A percentile compares a stretch with the other conserved stretches of the same genome.
Evolutionary conservation across 306 rosid genomes (phyloP).

Genomic region (Prunus mongolica): DNA sequence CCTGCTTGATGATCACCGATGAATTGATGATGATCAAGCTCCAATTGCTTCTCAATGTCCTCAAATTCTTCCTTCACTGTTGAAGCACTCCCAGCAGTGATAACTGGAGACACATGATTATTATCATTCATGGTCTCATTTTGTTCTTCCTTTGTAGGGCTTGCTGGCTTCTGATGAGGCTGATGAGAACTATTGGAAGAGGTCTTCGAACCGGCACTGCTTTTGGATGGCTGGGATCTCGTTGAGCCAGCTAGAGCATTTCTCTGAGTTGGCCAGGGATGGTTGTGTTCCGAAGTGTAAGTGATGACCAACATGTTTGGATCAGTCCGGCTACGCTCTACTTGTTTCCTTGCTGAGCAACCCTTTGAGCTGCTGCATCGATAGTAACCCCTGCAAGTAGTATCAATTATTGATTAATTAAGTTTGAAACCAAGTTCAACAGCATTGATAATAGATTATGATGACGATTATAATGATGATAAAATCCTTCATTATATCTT

Average conservation of each 20-base stretch:
- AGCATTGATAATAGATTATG: not conserved
- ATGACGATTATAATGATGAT: not conserved
- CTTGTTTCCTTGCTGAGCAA: conserved; percentile 89
- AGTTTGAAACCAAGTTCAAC: not conserved
- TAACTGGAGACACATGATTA: conserved; percentile 28
- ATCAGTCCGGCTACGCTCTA: conserved; percentile 82
- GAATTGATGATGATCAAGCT: conserved; percentile 43
- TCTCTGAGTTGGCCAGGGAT: conserved; percentile 97
- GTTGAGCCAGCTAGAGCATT: conserved; percentile 91
- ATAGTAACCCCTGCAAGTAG: conserved; percentile 67
- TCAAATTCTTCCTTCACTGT: conserved; percentile 54
- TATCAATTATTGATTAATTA: not conserved
- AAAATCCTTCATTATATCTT: not conserved
- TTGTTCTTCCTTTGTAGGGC: conserved; percentile 43
- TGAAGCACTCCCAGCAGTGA: conserved; percentile 19
- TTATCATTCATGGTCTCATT: conserved; percentile 15
- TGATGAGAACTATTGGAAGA: conserved; percentile 12
- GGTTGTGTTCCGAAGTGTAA: conserved; percentile 94
- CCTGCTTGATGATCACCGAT: conserved; percentile 19
- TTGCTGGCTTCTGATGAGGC: conserved; percentile 18
- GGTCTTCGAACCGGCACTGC: conserved; percentile 21
- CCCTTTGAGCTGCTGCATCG: conserved; percentile 98
- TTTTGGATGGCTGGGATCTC: conserved; percentile 60
- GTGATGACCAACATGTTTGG: conserved; percentile 95
- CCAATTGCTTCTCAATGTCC: conserved; percentile 41